Evolutionary conservation across 306 rosid genomes (phyloP).

Genomic region (Cucurbita maxima): DNA sequence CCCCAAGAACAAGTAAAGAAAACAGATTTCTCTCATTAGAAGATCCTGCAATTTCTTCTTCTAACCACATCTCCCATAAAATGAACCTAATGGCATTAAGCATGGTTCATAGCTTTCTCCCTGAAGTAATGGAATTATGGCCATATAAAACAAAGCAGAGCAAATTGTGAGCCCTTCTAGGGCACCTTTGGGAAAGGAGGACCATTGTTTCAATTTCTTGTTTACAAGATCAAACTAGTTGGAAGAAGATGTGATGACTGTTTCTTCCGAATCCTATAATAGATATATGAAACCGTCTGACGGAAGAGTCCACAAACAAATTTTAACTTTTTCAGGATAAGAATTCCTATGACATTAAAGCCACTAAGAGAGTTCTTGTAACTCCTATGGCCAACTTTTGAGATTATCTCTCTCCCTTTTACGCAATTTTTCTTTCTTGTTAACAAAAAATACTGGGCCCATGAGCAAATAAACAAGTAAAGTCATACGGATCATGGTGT

Average conservation of each 20-base stretch:
- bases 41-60: background rate
- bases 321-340: background rate
- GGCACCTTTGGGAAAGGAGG: background rate
- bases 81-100: background rate
- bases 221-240: background rate
- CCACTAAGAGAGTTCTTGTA: background rate
- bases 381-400: background rate
- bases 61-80: background rate
- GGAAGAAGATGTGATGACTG: background rate
- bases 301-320: background rate
- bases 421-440: background rate
- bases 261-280: background rate
- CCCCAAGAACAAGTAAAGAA: background rate
- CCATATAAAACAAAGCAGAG: background rate
- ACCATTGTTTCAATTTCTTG: background rate
- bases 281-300: background rate
- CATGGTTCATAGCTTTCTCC: background rate
- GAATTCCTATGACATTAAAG: background rate
- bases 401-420: background rate
- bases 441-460: background rate
- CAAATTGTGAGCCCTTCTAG: background rate
- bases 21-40: background rate
- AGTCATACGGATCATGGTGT: background rate
- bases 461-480: background rate
- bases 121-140: background rate